Base-by-base conservation (phyloP, 2,329 filamentous ascomycete genomes). In the Colletotrichum sp. region DNA sequence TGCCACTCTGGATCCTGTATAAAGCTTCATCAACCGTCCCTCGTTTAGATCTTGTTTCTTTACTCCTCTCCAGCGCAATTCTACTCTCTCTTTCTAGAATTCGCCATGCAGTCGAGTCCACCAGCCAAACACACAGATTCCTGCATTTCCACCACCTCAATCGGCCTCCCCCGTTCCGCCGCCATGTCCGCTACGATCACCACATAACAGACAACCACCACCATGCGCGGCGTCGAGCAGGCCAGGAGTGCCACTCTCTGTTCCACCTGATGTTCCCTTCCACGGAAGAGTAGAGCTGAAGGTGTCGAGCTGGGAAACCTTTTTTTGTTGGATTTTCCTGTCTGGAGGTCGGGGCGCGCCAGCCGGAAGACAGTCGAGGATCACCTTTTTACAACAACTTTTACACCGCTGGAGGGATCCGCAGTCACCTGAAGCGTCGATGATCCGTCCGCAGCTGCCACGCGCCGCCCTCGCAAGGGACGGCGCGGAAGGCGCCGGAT, bases 371-470 rank as follows among this genome's bases (percentile, higher is more conserved):
- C 64, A 69, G 70, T 74, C 44, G 70, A 74, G 70, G 62, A 52
- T 71, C 66, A 8, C 21, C 28, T 59, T 44, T 69, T 36, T 16
- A 32, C 59, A 71, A 71, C 44, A 67, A 68, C 28, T 70, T 60
- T 62, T 62, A 16, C 18, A 49, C 36, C 52, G 67, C 75, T 77
- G 66, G 71, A 67, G 63, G 71, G 63, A 71, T 70, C 64, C 57
- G 73, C 71, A 57, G 67, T 52, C 63, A 57, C 67, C 60, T 77
- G 77, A 80, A 74, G 80, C 71, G 78, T 80, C 21, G 79, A 80
- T 78, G 76, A 77, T 76, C 78, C 79, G 76, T 78, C 71, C 77
- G 79, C 79, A 81, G 78, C 62, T 72, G 32, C 74, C 34, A 65
- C 70, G 74, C 70, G 59, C 34, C 49, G 28, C 63, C 52, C 16